Conservation (phyloP, 2,329 filamentous ascomycete genomes). For the Diaporthe humulicola region DNA sequence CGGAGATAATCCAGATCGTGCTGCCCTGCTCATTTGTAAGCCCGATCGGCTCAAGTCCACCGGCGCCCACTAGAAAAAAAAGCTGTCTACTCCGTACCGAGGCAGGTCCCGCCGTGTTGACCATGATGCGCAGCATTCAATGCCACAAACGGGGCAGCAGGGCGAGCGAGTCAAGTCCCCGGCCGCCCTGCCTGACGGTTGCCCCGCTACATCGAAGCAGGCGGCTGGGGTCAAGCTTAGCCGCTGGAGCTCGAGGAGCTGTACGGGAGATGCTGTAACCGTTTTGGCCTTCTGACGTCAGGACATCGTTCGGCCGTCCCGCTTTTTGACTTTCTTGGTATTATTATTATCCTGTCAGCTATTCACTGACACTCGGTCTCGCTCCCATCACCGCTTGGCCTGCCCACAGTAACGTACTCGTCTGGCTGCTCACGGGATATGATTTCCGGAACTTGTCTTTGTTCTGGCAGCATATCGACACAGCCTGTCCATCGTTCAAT, state of each 20-base stretch:
- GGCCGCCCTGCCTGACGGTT: not conserved
- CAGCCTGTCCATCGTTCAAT: not conserved
- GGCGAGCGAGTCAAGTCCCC: slow-evolving; percentile 20
- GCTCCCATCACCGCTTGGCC: not conserved
- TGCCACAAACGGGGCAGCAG: not conserved
- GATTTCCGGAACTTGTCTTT: not conserved
- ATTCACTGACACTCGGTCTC: not conserved
- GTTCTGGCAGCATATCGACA: not conserved
- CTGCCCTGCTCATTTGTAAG: slow-evolving; percentile 3
- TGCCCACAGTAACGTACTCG: not conserved
- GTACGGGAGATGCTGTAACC: not conserved
- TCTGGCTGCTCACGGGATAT: not conserved
- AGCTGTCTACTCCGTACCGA: slow-evolving; percentile 4
- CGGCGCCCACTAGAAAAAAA: slow-evolving; percentile 4
- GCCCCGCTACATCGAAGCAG: slow-evolving; percentile 4
- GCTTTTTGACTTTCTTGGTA: slow-evolving; percentile 3
- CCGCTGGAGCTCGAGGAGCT: slow-evolving; percentile 6
- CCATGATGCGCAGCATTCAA: not conserved
- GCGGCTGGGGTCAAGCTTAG: not conserved
- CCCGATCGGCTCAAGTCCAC: slow-evolving; percentile 13
- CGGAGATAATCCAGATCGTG: not conserved
- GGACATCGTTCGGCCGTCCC: slow-evolving; percentile 8
- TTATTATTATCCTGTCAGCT: not conserved
- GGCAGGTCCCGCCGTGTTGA: slow-evolving; percentile 2
- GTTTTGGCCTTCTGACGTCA: slow-evolving; percentile 13